Conservation (phyloP, 2,329 filamentous ascomycete species). For the Cladosporium sp. region DNA sequence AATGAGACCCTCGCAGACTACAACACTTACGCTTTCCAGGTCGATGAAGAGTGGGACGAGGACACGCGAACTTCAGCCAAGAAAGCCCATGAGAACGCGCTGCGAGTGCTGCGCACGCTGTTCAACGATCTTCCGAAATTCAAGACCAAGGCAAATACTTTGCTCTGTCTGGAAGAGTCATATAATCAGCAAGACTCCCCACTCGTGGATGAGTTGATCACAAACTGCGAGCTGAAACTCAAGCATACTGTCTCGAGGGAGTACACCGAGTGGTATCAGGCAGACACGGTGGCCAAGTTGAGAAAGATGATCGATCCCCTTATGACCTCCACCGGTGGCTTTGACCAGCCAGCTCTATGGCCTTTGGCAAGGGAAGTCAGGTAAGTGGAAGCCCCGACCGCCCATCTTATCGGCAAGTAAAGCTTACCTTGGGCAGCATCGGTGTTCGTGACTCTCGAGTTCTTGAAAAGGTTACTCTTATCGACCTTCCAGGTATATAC, state of each 20-base stretch:
- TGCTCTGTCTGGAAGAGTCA: neutral
- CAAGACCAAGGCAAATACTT: neutral
- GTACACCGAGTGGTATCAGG: slow-evolving; percentile 14
- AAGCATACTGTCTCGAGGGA: slow-evolving; percentile 4
- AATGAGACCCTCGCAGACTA: slow-evolving; percentile 14
- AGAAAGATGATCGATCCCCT: slow-evolving; percentile 17
- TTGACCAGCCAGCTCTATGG: slow-evolving; percentile 19
- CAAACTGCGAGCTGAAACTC: neutral
- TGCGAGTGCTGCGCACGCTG: slow-evolving; percentile 16
- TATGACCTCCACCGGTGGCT: slow-evolving; percentile 7
- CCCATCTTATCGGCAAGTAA: neutral
- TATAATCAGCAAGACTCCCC: neutral
- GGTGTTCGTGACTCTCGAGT: slow-evolving; percentile 18
- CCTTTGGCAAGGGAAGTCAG: slow-evolving; percentile 23
- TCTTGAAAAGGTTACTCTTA: slow-evolving; percentile 19
- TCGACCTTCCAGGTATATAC: slow-evolving; percentile 22
- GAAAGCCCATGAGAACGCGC: slow-evolving; percentile 8
- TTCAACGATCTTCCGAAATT: slow-evolving; percentile 16
- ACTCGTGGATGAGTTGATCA: slow-evolving; percentile 4
- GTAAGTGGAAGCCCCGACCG: neutral
- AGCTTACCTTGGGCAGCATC: no score
- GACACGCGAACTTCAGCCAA: slow-evolving; percentile 12
- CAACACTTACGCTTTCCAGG: slow-evolving; percentile 14
- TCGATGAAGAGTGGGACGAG: slow-evolving; percentile 17
- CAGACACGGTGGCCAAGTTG: slow-evolving; percentile 14